These are phyloP conservation scores for Solanum corneliomulleri DNA, from an alignment of 257 asterid species.

Conservation along the genomic window DNA sequence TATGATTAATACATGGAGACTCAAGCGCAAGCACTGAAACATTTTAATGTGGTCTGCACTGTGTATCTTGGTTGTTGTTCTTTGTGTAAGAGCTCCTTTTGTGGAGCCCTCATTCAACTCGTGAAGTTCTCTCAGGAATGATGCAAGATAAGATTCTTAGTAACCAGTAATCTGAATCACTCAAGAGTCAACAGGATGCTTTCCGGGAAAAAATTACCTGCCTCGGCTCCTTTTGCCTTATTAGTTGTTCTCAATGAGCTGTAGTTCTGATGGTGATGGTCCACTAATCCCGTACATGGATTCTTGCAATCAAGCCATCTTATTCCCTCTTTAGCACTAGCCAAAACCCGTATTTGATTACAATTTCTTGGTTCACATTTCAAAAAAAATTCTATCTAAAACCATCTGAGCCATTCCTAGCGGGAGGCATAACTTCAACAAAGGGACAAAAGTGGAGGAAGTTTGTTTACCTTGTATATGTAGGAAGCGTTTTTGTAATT, in stretches of 20 bases:
- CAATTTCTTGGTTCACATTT: neutral
- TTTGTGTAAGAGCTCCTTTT: neutral
- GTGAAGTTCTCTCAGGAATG: neutral
- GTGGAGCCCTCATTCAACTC: neutral
- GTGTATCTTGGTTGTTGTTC: neutral
- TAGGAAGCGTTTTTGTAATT: neutral
- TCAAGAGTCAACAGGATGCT: neutral
- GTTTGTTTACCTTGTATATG: neutral
- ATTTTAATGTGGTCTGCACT: neutral
- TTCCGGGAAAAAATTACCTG: neutral
- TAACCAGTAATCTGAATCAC: neutral
- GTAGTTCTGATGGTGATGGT: neutral
- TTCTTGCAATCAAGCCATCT: neutral
- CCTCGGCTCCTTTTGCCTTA: neutral
- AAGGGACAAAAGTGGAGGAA: neutral
- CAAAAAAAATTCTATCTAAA: neutral
- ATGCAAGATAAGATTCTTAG: neutral
- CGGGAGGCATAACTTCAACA: neutral
- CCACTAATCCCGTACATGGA: neutral
- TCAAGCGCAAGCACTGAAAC: neutral
- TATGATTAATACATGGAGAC: neutral
- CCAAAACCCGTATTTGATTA: neutral
- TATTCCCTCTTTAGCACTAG: neutral
- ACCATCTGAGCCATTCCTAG: neutral
- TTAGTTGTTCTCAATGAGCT: neutral